These are phyloP conservation scores for Ceratobasidium sp. DNA, from an alignment of 1,284 basidiomycete genomes.

Conservation along the genomic window DNA sequence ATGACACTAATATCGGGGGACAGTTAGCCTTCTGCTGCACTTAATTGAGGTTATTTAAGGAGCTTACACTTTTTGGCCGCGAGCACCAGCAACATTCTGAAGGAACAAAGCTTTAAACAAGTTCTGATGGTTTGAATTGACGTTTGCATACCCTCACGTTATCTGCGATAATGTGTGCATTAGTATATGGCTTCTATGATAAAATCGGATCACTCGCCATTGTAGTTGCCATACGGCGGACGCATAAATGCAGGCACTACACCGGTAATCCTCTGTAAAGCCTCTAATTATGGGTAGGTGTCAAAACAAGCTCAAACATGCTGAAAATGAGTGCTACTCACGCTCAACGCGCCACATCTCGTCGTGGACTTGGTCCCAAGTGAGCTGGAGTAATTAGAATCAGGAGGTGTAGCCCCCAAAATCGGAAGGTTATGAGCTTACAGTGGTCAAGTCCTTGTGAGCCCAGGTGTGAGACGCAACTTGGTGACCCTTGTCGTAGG, in stretches of 20 bases:
- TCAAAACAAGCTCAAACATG: no score
- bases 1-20: no score
- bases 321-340: no score
- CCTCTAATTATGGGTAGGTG: no score
- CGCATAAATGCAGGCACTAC: constrained; percentile 47
- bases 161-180: neutral
- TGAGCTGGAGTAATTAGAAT: constrained; percentile 8
- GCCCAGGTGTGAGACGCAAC: constrained; percentile 48
- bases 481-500: constrained; percentile 46
- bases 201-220: constrained; percentile 41
- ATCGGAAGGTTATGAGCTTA: no score
- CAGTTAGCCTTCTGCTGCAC: no score
- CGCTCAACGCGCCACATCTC: constrained; percentile 42
- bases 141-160: constrained; percentile 6
- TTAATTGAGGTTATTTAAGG: no score
- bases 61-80: constrained; percentile 34
- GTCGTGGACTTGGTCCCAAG: constrained; percentile 45
- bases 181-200: neutral
- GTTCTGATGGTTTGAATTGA: no score
- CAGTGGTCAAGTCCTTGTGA: constrained; percentile 21
- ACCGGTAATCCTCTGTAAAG: constrained; percentile 41
- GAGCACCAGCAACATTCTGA: constrained; percentile 35
- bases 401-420: neutral
- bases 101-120: no score
- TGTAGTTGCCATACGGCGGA: constrained; percentile 49